Evolutionary conservation across 306 rosid genomes (phyloP).

Genomic region (Prunus davidiana): DNA sequence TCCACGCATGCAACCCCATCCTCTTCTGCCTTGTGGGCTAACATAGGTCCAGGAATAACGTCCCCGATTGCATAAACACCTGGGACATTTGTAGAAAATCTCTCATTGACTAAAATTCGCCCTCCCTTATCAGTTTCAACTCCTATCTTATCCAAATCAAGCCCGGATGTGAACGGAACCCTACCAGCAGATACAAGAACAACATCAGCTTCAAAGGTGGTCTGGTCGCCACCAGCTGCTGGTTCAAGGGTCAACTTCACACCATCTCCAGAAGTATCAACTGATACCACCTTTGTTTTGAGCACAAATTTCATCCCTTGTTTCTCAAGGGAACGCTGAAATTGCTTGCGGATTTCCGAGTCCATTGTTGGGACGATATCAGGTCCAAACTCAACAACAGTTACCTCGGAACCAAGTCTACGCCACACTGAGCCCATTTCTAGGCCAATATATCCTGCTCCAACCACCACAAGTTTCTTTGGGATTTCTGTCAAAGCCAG

Average conservation of each 20-base stretch:
- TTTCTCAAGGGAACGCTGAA: constrained; percentile 92
- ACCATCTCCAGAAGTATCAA: constrained; percentile 78
- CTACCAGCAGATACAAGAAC: constrained; percentile 99
- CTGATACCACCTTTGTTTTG: constrained; percentile 92
- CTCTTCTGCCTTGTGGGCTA: constrained; percentile 99
- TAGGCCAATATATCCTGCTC: constrained; percentile 97
- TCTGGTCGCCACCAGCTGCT: constrained; percentile 86
- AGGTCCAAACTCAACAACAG: constrained; percentile 89
- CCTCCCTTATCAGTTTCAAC: constrained; percentile 84
- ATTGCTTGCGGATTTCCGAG: constrained; percentile 86
- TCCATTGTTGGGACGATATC: constrained; percentile 98
- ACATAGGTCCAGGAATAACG: constrained; percentile 97
- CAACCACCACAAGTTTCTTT: constrained; percentile 83
- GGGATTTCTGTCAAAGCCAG: constrained; percentile 85
- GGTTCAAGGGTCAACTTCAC: constrained; percentile 93
- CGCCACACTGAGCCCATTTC: constrained; percentile 99
- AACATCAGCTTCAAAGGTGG: constrained; percentile 77
- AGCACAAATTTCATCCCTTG: constrained; percentile 91
- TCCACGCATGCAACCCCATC: constrained; percentile 99
- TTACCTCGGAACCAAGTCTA: constrained; percentile 83
- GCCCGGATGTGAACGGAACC: constrained; percentile 82
- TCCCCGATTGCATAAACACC: constrained; percentile 94
- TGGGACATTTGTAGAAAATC: constrained; percentile 69
- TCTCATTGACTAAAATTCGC: constrained; percentile 73
- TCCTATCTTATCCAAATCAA: constrained; percentile 81